Evolutionary conservation across 192 early-diverging fungal species (phyloP), one percentile per base, ranked within the genome.

Genomic region (Obelidium mucronatum): DNA sequence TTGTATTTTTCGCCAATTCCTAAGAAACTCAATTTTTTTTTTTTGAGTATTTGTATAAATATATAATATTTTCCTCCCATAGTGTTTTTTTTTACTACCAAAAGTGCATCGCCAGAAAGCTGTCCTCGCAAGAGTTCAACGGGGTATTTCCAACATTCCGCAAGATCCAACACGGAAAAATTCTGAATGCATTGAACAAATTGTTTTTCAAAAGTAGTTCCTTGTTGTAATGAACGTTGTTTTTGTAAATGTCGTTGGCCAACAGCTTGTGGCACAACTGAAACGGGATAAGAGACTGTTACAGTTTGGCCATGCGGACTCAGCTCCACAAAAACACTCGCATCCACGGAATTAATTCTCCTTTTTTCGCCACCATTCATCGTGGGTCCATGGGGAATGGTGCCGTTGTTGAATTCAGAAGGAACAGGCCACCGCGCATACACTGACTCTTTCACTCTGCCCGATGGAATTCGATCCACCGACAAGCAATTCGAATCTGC

Each of bases 151-250:
- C 40, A 68, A 31, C 30, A 68, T 17, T 68, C 28, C 3, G 66
- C 40, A 15, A 52, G 17, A 39, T 68, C 66, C 37, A 68, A 51
- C 40, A 52, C 39, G 15, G 66, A 68, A 68, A 68, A 52, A 13
- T 22, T 24, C 26, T 58, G 55, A 31, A 8, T 58, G 8, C 55
- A 26, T 26, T 24, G 55, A 58, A 58, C 44, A 48, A 19, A 15
- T 48, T 48, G 19, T 19, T 48, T 19, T 48, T 19, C n/a, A n/a
- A n/a, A n/a, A n/a, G n/a, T n/a, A n/a, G n/a, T n/a, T n/a, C n/a
- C n/a, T n/a, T n/a, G n/a, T n/a, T n/a, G n/a, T n/a, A n/a, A n/a
- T n/a, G n/a, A n/a, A n/a, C n/a, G n/a, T n/a, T n/a, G n/a, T n/a
- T n/a, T n/a, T n/a, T n/a, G n/a, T n/a, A n/a, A n/a, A n/a, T n/a